A percentile compares a stretch with the other conserved stretches of the same genome.
phyloP scores from a whole-genome alignment of 1,139 yeast genomes.

The Blastobotrys illinoisensis region DNA sequence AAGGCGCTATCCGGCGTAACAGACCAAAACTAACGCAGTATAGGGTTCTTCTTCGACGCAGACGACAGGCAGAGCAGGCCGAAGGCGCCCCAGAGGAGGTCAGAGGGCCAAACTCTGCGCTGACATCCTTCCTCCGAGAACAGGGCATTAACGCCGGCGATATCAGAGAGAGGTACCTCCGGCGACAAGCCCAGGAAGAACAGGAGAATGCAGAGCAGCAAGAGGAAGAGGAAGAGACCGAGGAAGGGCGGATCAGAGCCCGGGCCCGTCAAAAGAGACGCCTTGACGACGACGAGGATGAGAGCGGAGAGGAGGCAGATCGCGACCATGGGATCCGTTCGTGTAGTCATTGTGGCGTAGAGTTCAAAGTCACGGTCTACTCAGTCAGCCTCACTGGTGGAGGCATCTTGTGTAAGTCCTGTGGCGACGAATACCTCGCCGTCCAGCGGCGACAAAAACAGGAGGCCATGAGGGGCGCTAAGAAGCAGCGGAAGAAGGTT shows the following conservation, averaged over 20 bases:
- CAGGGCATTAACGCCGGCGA: slow-evolving; percentile 86
- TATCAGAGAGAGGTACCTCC: slow-evolving; percentile 57
- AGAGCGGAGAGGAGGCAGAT: slow-evolving; percentile 31
- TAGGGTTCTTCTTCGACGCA: not conserved
- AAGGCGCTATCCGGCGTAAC: not conserved
- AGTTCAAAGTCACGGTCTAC: slow-evolving; percentile 59
- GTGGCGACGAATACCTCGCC: slow-evolving; percentile 38
- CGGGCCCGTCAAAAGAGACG: slow-evolving; percentile 34
- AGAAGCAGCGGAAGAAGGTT: slow-evolving; percentile 67
- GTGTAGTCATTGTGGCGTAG: slow-evolving; percentile 56
- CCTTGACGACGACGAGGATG: slow-evolving; percentile 29
- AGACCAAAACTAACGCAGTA: not conserved
- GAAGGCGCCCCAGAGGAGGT: slow-evolving; percentile 16
- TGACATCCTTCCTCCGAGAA: slow-evolving; percentile 41
- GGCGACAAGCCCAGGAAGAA: slow-evolving; percentile 23
- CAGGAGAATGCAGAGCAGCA: slow-evolving; percentile 22
- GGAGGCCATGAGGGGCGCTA: slow-evolving; percentile 34
- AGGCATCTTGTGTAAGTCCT: slow-evolving; percentile 43
- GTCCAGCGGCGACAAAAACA: slow-evolving; percentile 10
- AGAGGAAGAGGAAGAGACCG: slow-evolving; percentile 13
- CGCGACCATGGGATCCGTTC: slow-evolving; percentile 27
- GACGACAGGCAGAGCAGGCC: slow-evolving; percentile 1
- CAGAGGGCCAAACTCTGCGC: slow-evolving; percentile 37
- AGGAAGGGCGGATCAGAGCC: slow-evolving; percentile 31
- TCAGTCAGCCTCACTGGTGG: slow-evolving; percentile 48